Evolutionary conservation across 352 stramenopile genomes (phyloP), one percentile per base, ranked within the genome.

Genomic region (Phytophthora tentaculata): DNA sequence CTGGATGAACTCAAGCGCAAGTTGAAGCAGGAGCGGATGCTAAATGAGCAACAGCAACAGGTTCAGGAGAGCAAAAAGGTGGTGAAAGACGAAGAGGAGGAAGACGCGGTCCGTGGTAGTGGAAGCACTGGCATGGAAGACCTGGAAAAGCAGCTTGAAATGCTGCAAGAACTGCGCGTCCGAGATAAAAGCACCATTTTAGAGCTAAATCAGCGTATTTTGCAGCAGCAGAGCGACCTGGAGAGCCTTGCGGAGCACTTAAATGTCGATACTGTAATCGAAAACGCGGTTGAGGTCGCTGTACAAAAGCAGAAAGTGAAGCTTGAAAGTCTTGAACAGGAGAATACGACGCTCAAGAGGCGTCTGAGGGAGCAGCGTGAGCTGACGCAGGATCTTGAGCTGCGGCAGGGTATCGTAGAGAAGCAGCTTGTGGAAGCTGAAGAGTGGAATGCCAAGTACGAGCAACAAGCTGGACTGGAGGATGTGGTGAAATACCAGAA

Each of bases 401-500:
- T 80, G 1, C 81, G 76, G 5, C 80, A 89, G 47, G 62, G 74
- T 6, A 73, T 86, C 28, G 39, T 94, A 19, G 84, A 95, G 65
- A 77, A 84, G 5, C 69, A 90, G 43, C 63, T 90, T 1, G 62
- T 69, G 16, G 81, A 92, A 14, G 79, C 84, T 0, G 72, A 90
- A 24, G 71, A 77, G 22, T 90, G 78, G 80, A 93, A 91, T 56
- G 74, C 70, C 3, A 84, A 83, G 28, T 95, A 95, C 35, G 86
- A 95, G 56, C 61, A 76, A 9, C 63, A 77, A 19, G 81, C 83
- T 29, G 86, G 86, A 0, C 51, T 95, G 19, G 83, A 92, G 61
- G 86, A 92, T 53, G 80, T 91, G n/a, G 71, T 92, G 45, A 84
- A 79, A 44, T 84, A 82, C 65, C 82, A 93, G 37, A 91, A 90